These are phyloP conservation scores for Dryadomyces sulphureus DNA, from an alignment of 2,329 filamentous ascomycete genomes.

Conservation along the genomic window DNA sequence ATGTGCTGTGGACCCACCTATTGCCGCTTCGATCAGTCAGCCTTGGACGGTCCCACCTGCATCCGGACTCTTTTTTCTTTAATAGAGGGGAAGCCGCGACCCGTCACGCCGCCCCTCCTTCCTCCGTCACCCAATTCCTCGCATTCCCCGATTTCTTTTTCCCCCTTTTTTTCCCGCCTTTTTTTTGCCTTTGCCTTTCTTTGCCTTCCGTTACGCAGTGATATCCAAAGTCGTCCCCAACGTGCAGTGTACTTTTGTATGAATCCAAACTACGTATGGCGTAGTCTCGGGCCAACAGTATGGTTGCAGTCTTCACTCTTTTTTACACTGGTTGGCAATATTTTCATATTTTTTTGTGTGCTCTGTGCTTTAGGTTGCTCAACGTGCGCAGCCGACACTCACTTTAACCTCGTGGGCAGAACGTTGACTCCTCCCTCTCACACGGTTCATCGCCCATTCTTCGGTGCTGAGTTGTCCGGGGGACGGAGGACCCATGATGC, in stretches of 20 bases:
- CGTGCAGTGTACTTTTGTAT: too few species aligned
- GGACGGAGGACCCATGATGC: slow-evolving; percentile 41
- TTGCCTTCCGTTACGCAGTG: too few species aligned
- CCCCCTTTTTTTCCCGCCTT: slow-evolving; percentile 12
- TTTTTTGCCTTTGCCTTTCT: not conserved
- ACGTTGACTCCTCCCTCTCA: slow-evolving; percentile 22
- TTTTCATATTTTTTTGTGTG: slow-evolving; percentile 14
- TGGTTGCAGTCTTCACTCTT: slow-evolving; percentile 1
- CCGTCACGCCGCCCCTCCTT: not conserved
- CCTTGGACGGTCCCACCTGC: not conserved
- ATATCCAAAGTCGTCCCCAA: too few species aligned
- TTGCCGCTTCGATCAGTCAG: not conserved
- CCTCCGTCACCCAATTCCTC: slow-evolving; percentile 1
- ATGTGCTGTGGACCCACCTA: not conserved
- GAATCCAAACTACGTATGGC: not conserved
- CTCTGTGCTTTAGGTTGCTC: slow-evolving; percentile 30
- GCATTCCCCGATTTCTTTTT: slow-evolving; percentile 5
- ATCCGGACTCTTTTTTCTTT: not conserved
- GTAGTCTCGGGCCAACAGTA: not conserved
- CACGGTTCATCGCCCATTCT: slow-evolving; percentile 33
- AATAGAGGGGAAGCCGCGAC: not conserved
- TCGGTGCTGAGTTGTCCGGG: slow-evolving; percentile 50
- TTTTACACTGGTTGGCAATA: slow-evolving; percentile 10
- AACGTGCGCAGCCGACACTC: slow-evolving; percentile 46
- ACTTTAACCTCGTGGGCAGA: slow-evolving; percentile 55